These are phyloP conservation scores for Apophysomyces elegans DNA, from an alignment of 371 early-diverging fungal genomes.

Conservation along the genomic window DNA sequence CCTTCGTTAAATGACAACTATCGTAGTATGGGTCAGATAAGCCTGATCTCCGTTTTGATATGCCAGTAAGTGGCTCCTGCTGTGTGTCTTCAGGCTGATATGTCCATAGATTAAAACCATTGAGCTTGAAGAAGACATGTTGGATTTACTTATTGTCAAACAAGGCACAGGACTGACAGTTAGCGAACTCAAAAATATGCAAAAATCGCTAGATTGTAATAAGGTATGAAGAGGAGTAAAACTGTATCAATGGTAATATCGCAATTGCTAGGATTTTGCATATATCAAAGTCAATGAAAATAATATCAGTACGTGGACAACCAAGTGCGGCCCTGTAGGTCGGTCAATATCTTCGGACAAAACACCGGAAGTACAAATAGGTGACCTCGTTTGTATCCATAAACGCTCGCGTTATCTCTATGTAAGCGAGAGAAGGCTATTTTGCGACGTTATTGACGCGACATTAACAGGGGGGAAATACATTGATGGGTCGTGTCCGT, in stretches of 20 bases:
- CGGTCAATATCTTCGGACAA: slow-evolving; percentile 29
- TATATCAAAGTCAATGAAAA: slow-evolving; percentile 62
- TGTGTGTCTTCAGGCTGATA: background rate
- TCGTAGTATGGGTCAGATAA: slow-evolving; percentile 88
- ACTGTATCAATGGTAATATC: background rate
- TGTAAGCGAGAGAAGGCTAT: slow-evolving; percentile 31
- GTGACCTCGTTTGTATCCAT: slow-evolving; percentile 65
- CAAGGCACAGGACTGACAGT: slow-evolving; percentile 38
- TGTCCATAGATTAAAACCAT: slow-evolving; percentile 51
- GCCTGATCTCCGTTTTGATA: slow-evolving; percentile 83
- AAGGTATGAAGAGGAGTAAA: slow-evolving; percentile 19
- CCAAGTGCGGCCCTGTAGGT: slow-evolving; percentile 42
- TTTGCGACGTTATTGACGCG: background rate
- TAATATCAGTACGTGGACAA: slow-evolving; percentile 61
- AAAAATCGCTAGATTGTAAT: slow-evolving; percentile 35
- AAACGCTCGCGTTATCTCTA: slow-evolving; percentile 60
- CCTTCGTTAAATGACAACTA: background rate
- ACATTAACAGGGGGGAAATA: slow-evolving; percentile 68
- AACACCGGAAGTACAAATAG: slow-evolving; percentile 47
- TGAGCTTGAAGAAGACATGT: slow-evolving; percentile 21
- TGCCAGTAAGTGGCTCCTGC: slow-evolving; percentile 53
- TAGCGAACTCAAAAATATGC: slow-evolving; percentile 42
- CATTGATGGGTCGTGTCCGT: slow-evolving; percentile 76
- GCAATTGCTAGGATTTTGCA: slow-evolving; percentile 34
- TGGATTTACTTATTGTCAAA: slow-evolving; percentile 55